phyloP scores from a whole-genome alignment of 768 basidiomycete species.

The Mycena crocata region DNA sequence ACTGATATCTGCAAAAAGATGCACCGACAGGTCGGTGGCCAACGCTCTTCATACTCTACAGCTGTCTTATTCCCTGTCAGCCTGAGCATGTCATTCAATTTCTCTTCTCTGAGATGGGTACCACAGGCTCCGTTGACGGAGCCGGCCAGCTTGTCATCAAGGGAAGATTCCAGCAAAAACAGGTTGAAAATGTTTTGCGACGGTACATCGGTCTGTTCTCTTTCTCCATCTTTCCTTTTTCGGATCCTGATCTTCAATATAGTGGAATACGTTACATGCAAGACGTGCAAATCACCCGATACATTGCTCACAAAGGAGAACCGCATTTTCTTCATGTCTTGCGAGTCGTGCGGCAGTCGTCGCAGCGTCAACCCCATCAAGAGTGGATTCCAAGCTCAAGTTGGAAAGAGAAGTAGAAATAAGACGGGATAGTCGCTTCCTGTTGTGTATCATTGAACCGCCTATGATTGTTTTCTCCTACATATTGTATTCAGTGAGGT shows the following conservation, averaged over 20 bases:
- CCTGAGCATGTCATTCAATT: conserved; percentile 98
- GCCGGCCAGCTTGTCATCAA: conserved; percentile 94
- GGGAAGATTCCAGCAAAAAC: conserved; percentile 98
- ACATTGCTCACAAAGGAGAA: conserved; percentile 97
- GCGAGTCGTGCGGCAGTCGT: conserved; percentile 90
- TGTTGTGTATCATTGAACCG: conserved; percentile 4
- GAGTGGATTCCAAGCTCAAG: conserved; percentile 98
- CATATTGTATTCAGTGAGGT: no score
- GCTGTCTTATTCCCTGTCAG: conserved; percentile 45
- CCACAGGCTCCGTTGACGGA: conserved; percentile 95
- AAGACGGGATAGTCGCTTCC: conserved; percentile 64
- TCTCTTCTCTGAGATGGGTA: conserved; percentile 98
- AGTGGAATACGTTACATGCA: conserved; percentile 99
- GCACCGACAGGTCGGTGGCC: conserved; percentile 78
- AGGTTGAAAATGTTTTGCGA: conserved; percentile 95
- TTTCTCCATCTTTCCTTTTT: background rate
- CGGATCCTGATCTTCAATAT: conserved; percentile 5
- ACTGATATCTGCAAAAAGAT: conserved; percentile 98
- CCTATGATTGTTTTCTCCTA: background rate
- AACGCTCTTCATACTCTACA: background rate
- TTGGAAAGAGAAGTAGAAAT: conserved; percentile 88
- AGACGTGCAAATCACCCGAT: conserved; percentile 99
- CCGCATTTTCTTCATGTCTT: conserved; percentile 98
- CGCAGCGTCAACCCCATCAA: conserved; percentile 97
- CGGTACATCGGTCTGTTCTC: conserved; percentile 88